Evolutionary conservation across 2,329 filamentous ascomycete species (phyloP), one percentile per base, ranked within the genome.

Genomic region (Arthrobotrys iridis): DNA sequence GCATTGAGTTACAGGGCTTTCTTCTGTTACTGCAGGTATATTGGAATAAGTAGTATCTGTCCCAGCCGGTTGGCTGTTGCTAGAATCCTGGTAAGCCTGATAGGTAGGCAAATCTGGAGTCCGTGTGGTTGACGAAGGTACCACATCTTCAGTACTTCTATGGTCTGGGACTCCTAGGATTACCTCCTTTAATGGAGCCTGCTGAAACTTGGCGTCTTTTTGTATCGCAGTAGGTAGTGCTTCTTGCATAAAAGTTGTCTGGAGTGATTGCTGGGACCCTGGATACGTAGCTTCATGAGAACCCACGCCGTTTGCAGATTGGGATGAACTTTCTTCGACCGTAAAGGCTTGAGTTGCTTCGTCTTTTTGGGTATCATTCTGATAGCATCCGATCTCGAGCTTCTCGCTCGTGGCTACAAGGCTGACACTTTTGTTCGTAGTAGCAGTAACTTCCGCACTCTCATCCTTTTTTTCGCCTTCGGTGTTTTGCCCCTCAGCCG

Each of bases 21-120:
- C 8, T 26, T 41, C 46, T 0, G 46, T 33, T 18, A 4, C 11
- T 11, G 26, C 5, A 20, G 26, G 26, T 3, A 13, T 26, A 11
- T 18, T 60, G 2, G 20, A 22, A 4, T 1, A 35, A 4, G 30
- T 3, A 7, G 26, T 5, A 15, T 13, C 8, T 2, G 46, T 6
- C 15, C 18, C 60, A 6, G 10, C 13, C 2, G 26, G 10, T 40
- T 57, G 62, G 10, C 6, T 67, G 8, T 48, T 59, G 35, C 63
- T 58, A 7, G 60, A 68, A 24, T 68, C 33, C 3, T 71, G 57
- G 18, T 71, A 71, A 45, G 45, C 35, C 24, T 62, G 66, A 37
- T 71, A 71, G 24, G 57, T 57, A 6, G 57, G 33, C n/a, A 62
- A 71, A 18, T 45, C 66, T 8, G 66, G 66, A 40, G 46, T 71